phyloP scores from a whole-genome alignment of 2,329 filamentous ascomycete genomes.

The Penicillium sp. region DNA sequence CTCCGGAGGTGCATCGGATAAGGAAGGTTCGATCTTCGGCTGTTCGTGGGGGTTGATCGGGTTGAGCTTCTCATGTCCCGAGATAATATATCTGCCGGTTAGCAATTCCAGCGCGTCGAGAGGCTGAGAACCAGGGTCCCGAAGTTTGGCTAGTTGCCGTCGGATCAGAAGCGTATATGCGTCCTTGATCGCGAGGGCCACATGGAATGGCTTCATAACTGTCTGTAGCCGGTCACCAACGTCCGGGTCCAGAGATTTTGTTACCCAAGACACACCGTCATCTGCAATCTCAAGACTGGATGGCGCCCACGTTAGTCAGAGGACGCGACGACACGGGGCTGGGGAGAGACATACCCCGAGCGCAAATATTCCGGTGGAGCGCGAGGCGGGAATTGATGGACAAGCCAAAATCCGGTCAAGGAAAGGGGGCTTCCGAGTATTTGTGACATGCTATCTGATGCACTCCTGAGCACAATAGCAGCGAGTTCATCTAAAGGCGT shows the following conservation, averaged over 20 bases:
- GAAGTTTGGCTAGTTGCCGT: conserved; percentile 31
- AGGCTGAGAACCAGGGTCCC: conserved; percentile 15
- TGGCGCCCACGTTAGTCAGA: conserved; percentile 17
- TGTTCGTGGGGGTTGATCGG: conserved; percentile 21
- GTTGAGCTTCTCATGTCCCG: conserved; percentile 17
- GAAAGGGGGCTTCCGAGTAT: conserved; percentile 53
- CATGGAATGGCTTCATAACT: conserved; percentile 34
- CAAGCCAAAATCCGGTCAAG: conserved; percentile 59
- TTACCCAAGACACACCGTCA: conserved; percentile 29
- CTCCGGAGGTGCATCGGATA: conserved; percentile 15
- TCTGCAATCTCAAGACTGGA: conserved; percentile 32
- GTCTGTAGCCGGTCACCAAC: conserved; percentile 32
- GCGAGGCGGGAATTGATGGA: conserved; percentile 60
- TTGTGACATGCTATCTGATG: conserved; percentile 46
- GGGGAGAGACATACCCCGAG: conserved; percentile 54
- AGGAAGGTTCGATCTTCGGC: conserved; percentile 19
- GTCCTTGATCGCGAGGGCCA: conserved; percentile 37
- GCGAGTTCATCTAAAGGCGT: conserved; percentile 48
- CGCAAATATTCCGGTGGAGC: conserved; percentile 63
- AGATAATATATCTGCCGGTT: conserved; percentile 11
- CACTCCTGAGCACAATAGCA: conserved; percentile 45
- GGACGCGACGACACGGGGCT: background rate
- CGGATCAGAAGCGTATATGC: conserved; percentile 33
- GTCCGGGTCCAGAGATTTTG: conserved; percentile 30
- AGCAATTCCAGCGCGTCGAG: conserved; percentile 17